Conservation (phyloP, 2,329 filamentous ascomycete genomes). For the Dryadomyces quercivorus region DNA sequence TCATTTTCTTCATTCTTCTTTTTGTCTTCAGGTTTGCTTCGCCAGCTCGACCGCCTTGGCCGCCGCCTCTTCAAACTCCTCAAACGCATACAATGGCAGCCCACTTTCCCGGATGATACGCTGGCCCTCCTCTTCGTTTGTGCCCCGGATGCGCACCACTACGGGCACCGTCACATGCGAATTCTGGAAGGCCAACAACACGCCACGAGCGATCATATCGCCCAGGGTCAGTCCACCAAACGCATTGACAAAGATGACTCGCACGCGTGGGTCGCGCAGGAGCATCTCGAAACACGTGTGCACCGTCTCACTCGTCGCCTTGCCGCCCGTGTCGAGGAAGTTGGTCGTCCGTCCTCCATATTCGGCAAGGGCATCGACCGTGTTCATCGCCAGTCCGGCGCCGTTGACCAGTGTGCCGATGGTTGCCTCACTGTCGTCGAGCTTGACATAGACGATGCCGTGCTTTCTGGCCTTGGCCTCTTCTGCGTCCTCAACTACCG, state of each 20-base stretch:
- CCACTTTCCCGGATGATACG: constrained; percentile 57
- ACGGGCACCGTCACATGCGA: constrained; percentile 56
- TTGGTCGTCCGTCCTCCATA: constrained; percentile 63
- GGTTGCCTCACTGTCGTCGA: constrained; percentile 23
- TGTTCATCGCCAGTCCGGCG: constrained; percentile 85
- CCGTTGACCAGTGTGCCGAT: constrained; percentile 83
- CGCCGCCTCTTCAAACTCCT: constrained; percentile 63
- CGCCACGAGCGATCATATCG: constrained; percentile 70
- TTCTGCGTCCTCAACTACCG: constrained; percentile 24
- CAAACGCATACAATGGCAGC: constrained; percentile 56
- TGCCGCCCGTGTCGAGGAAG: constrained; percentile 82
- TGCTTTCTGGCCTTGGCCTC: constrained; percentile 33
- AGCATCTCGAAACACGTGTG: constrained; percentile 65
- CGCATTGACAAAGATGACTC: constrained; percentile 50
- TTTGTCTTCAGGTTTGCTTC: no score
- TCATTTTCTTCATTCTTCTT: no score
- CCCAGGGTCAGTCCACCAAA: constrained; percentile 52
- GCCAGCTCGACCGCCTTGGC: constrained; percentile 48
- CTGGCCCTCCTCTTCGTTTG: constrained; percentile 60
- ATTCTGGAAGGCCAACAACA: constrained; percentile 61
- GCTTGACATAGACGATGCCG: constrained; percentile 69
- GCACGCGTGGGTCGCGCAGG: constrained; percentile 57
- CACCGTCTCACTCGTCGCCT: constrained; percentile 74
- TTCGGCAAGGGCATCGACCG: constrained; percentile 62
- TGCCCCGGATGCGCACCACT: constrained; percentile 65